These are phyloP conservation scores for Aspergillus sojae DNA, from an alignment of 2,329 filamentous ascomycete genomes.

Conservation along the genomic window DNA sequence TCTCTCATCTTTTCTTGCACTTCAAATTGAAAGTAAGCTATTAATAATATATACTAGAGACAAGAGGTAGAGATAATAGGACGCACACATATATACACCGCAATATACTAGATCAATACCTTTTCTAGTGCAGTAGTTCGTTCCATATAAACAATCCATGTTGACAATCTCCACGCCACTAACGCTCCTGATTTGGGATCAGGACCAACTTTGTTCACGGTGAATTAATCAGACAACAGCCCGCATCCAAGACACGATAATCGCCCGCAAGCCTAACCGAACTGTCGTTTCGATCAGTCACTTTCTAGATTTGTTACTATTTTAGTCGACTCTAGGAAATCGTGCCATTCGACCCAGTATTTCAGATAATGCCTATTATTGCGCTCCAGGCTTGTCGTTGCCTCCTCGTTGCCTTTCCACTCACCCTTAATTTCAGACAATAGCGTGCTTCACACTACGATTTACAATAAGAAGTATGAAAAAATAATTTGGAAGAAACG, in stretches of 20 bases:
- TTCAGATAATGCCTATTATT: not conserved
- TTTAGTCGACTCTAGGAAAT: not conserved
- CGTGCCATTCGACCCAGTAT: not conserved
- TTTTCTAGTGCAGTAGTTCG: not conserved
- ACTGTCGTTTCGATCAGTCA: constrained; percentile 4
- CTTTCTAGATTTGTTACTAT: constrained; percentile 2
- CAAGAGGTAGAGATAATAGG: not conserved
- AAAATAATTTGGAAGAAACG: not conserved
- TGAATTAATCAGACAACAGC: not conserved
- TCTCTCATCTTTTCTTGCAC: not conserved
- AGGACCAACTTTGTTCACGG: not conserved
- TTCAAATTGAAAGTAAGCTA: not conserved
- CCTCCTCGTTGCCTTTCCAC: not conserved
- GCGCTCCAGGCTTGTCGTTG: not conserved
- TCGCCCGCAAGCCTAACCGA: not conserved
- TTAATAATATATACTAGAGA: not conserved
- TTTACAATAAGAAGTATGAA: not conserved
- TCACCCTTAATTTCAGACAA: not conserved
- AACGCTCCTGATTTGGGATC: not conserved
- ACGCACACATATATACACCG: no score
- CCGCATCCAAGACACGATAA: not conserved
- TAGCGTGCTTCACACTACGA: not conserved
- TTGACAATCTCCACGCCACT: not conserved
- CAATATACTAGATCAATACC: not conserved
- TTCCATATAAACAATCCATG: not conserved